Base-by-base conservation (phyloP, 371 early-diverging fungal species). In the Lichtheimia ramosa region DNA sequence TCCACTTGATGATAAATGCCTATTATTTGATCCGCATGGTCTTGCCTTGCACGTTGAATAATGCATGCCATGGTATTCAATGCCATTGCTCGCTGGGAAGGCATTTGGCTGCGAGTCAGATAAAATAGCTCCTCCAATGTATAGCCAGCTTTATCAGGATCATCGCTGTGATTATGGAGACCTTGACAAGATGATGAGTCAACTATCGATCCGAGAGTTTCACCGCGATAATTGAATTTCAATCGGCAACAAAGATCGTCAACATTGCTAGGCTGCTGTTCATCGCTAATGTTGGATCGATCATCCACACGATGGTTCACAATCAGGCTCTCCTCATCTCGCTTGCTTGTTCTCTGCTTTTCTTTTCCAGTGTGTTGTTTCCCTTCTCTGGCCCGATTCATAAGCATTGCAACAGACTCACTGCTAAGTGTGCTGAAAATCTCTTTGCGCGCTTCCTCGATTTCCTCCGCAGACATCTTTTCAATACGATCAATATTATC, bases 141-240 rank as follows among this genome's bases (percentile, higher is more conserved):
- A 71, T 96, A 96, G 5, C 96, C 96, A 12, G 96, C 87, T 57
- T 83, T 79, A 2, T 86, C 86, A 3, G 96, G 92, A 24, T 91
- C 85, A 20, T 88, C 87, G 5, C 94, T 94, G 63, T 96, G 96
- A 65, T 96, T 96, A 73, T 95, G 93, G 5, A 96, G 74, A 3
- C 92, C 96, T 1, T 72, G 65, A 58, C 88, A 79, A 0, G 74
- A 64, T 2, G 93, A 89, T 2, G 89, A 67, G 2, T 87, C 80
- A 0, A 58, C 62, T 1, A 72, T 73, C 12, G 68, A 65, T 51
- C 80, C 82, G n/a, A 94, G 61, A 1, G 88, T 69, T 16, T 70
- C 64, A 14, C 95, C 96, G 34, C 86, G 71, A 40, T 95, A 89
- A 58, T 91, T 93, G 64, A 94, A 95, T 28, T 95, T 83, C 21